Evolutionary conservation across 78 protist genomes (phyloP).

Genomic region (Dictyostelium citrinum): DNA sequence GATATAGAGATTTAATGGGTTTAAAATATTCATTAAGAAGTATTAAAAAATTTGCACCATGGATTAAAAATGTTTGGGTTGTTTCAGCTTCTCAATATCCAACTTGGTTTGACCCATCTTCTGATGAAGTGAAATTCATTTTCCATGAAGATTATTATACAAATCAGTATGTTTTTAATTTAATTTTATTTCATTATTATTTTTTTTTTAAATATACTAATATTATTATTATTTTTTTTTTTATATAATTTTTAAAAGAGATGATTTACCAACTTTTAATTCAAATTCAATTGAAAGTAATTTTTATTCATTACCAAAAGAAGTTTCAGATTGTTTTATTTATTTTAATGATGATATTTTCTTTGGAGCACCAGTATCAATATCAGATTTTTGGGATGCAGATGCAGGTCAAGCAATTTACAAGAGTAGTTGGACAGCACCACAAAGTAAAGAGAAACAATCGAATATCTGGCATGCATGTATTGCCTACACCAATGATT

Average conservation of each 20-base stretch:
- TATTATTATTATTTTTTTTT: background rate
- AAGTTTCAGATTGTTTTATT: conserved; percentile 70
- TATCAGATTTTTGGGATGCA: conserved; percentile 58
- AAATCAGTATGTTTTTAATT: background rate
- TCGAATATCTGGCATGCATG: conserved; percentile 70
- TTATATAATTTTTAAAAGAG: background rate
- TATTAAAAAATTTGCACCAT: conserved; percentile 58
- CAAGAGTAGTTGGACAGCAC: conserved; percentile 69
- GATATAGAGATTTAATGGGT: conserved; percentile 72
- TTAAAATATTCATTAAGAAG: conserved; percentile 43
- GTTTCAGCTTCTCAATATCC: conserved; percentile 50
- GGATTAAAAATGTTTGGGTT: conserved; percentile 53
- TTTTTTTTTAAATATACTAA: background rate
- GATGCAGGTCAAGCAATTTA: conserved; percentile 70
- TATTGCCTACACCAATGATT: conserved; percentile 58
- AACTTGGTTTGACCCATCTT: conserved; percentile 44
- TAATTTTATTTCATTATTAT: background rate
- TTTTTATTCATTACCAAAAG: conserved; percentile 62
- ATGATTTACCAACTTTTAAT: conserved; percentile 54
- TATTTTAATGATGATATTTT: conserved; percentile 73
- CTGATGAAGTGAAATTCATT: conserved; percentile 14
- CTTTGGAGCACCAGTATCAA: conserved; percentile 29
- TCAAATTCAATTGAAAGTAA: conserved; percentile 54
- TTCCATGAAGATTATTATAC: conserved; percentile 43
- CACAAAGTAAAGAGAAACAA: conserved; percentile 51